These are phyloP conservation scores for Colletotrichum cuscutae DNA, from an alignment of 2,329 filamentous ascomycete genomes.

Conservation along the genomic window DNA sequence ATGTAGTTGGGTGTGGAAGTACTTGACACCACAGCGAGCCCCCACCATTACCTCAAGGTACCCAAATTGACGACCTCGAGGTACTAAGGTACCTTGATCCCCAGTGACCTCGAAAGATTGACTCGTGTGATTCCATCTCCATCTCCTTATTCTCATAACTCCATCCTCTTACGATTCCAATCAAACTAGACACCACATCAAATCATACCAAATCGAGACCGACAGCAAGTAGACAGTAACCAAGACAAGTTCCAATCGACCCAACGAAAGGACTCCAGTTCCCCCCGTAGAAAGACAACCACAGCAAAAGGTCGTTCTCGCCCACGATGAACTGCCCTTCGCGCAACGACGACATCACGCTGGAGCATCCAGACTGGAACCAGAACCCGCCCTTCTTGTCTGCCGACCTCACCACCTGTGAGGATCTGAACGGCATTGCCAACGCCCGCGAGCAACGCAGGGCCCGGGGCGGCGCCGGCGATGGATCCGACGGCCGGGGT, in stretches of 20 bases:
- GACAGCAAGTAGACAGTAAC: too few relatives aligned
- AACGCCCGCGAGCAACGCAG: conserved; percentile 58
- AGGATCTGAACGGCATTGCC: conserved; percentile 65
- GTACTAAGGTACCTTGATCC: not conserved
- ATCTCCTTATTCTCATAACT: not conserved
- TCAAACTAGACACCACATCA: not conserved
- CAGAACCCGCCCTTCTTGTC: conserved; percentile 62
- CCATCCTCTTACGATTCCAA: not conserved
- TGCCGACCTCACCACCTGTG: conserved; percentile 60
- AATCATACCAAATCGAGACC: not conserved
- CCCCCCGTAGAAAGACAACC: not conserved
- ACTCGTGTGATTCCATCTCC: conserved; percentile 2
- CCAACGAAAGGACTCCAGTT: too few relatives aligned
- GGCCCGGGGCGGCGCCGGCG: conserved; percentile 46
- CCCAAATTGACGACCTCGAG: too few relatives aligned
- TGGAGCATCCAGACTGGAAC: conserved; percentile 62
- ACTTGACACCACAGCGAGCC: conserved; percentile 11
- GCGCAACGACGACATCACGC: conserved; percentile 60
- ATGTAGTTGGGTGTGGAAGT: conserved; percentile 2
- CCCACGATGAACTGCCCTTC: conserved; percentile 64
- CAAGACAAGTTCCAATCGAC: not conserved
- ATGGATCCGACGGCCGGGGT: conserved; percentile 22
- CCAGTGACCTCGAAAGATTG: not conserved
- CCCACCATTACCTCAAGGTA: not conserved
- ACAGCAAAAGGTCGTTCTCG: not conserved